Evolutionary conservation across 352 stramenopile genomes (phyloP).

Genomic region (Phytophthora lateralis): DNA sequence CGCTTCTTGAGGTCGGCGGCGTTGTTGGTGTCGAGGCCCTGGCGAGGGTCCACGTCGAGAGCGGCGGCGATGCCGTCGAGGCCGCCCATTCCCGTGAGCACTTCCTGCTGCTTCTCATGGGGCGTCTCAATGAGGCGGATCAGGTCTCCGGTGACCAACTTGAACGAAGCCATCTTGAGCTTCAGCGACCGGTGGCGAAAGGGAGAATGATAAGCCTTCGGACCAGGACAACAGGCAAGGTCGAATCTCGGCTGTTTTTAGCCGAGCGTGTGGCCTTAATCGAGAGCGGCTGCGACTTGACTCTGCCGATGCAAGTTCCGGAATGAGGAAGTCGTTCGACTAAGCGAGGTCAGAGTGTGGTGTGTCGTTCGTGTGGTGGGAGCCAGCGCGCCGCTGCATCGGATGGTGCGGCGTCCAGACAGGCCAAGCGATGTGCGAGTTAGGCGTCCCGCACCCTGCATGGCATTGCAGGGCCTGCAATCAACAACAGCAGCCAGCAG

Average conservation of each 20-base stretch:
- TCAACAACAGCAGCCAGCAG: constrained; percentile 10
- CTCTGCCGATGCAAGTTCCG: constrained; percentile 22
- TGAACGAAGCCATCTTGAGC: constrained; percentile 41
- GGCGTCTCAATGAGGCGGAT: constrained; percentile 71
- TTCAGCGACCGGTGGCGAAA: constrained; percentile 2
- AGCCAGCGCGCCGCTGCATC: constrained; percentile 10
- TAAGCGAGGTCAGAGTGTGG: constrained; percentile 13
- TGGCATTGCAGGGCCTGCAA: neutral
- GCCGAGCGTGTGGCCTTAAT: neutral
- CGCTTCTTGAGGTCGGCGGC: constrained; percentile 40
- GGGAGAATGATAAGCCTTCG: neutral
- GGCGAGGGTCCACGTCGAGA: constrained; percentile 48
- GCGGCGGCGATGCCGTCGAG: constrained; percentile 52
- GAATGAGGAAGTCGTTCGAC: constrained; percentile 32
- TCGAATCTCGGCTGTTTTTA: constrained; percentile 22
- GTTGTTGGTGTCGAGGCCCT: constrained; percentile 56
- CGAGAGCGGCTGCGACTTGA: constrained; percentile 10
- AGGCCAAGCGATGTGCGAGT: constrained; percentile 7
- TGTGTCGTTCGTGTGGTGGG: constrained; percentile 26
- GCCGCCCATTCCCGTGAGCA: constrained; percentile 48
- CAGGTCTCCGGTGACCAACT: constrained; percentile 58
- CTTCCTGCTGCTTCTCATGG: constrained; percentile 53
- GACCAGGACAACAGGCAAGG: constrained; percentile 13
- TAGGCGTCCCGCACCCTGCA: neutral
- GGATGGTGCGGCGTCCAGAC: constrained; percentile 1